These are phyloP conservation scores for Rubia peregrina DNA, from an alignment of 305 asterid genomes.

Conservation along the genomic window DNA sequence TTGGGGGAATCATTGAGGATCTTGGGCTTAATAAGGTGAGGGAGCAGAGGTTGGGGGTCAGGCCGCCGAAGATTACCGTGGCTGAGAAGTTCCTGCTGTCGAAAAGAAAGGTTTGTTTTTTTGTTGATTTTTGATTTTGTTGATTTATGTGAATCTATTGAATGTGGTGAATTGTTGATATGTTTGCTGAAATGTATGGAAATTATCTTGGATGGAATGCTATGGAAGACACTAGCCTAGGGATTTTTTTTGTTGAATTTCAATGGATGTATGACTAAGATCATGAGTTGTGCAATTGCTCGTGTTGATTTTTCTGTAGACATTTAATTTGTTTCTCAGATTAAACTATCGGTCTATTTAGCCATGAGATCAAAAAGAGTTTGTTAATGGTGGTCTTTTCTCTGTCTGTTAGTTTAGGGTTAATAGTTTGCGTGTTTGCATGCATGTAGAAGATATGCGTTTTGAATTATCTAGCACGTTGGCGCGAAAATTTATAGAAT, in stretches of 20 bases:
- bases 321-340: background rate
- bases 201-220: background rate
- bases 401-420: background rate
- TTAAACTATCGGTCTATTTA: background rate
- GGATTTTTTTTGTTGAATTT: background rate
- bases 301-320: background rate
- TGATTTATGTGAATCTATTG: background rate
- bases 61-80: conserved; percentile 73
- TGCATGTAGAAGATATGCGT: background rate
- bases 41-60: conserved; percentile 69
- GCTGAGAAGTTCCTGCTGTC: conserved; percentile 67
- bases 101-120: conserved; percentile 60
- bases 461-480: background rate
- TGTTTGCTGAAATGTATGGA: background rate
- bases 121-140: conserved; percentile 1
- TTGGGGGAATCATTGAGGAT: conserved; percentile 77
- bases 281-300: background rate
- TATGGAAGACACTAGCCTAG: background rate
- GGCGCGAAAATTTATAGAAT: background rate
- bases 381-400: too few species aligned
- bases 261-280: background rate
- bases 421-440: background rate
- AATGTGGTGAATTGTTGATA: background rate
- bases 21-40: conserved; percentile 68
- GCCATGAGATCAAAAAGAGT: background rate